Conservation (phyloP, 495 filamentous ascomycete genomes). For the Podospora appendiculata region DNA sequence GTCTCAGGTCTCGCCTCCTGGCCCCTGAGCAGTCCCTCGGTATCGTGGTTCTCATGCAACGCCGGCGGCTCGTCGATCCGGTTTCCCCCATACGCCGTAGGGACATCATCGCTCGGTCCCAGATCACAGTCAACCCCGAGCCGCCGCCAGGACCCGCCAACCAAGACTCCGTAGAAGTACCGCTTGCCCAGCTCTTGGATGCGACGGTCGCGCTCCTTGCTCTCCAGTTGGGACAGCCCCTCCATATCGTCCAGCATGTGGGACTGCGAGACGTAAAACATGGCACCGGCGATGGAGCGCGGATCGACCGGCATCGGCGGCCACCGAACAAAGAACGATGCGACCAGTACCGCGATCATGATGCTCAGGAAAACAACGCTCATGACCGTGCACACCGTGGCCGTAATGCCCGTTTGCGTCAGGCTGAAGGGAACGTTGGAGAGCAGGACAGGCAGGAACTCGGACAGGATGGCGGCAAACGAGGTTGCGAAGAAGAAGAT, state of each 20-base stretch:
- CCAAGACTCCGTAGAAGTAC: constrained; percentile 25
- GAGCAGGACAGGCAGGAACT: constrained; percentile 25
- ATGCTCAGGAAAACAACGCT: constrained; percentile 11
- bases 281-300: constrained; percentile 19
- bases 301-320: constrained; percentile 31
- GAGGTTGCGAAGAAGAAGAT: constrained; percentile 15
- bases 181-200: constrained; percentile 14
- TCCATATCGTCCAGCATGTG: constrained; percentile 18
- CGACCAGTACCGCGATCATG: constrained; percentile 16
- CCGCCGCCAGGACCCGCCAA: constrained; percentile 8
- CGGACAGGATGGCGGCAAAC: constrained; percentile 18
- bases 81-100: constrained; percentile 9
- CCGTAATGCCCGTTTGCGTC: constrained; percentile 16
- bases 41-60: neutral
- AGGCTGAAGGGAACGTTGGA: constrained; percentile 28
- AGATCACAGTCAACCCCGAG: constrained; percentile 20
- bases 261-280: constrained; percentile 26
- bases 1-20: too few species aligned
- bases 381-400: constrained; percentile 18
- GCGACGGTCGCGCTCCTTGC: constrained; percentile 8
- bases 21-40: too few species aligned
- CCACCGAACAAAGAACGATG: constrained; percentile 20
- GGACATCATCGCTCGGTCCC: constrained; percentile 4
- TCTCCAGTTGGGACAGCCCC: constrained; percentile 16
- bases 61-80: constrained; percentile 4